Base-by-base conservation (phyloP, 2,329 filamentous ascomycete genomes). In the Sarocladium strictum region DNA sequence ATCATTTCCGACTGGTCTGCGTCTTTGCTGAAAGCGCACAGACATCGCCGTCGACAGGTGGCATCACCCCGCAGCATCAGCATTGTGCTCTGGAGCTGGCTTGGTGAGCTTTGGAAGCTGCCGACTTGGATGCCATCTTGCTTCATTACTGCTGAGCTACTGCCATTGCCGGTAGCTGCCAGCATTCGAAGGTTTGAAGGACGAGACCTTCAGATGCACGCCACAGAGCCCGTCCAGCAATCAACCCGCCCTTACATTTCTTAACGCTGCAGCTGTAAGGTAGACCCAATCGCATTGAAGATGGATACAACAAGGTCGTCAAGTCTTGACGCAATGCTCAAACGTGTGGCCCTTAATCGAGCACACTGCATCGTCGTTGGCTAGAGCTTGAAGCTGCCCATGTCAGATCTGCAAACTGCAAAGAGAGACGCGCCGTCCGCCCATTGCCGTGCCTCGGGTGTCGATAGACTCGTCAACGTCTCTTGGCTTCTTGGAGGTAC, bases 401-500 rank as follows among this genome's bases (percentile, higher is more conserved):
- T 45, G 17, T 15, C 7, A 12, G 23, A 45, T 45, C 40, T 45
- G 23, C 40, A 45, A 7, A 21, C 40, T 45, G 40, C 40, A 45
- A 41, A 23, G 17, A 45, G 40, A 9, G 10, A 26, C 17, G 40
- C 40, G 40, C 40, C 40, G 40, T 23, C 23, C 40, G 40, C 40
- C 21, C 21, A 23, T 45, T 45, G 40, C 40, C 40, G 40, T 45
- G 40, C 40, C 17, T 24, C 24, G 23, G 40, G n/a, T 15, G 24
- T 15, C 40, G 40, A 49, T 32, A 29, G 43, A 32, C 26, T 49
- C 14, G 26, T 24, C 43, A 49, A 49, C 23, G 43, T n/a, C 43
- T 49, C 43, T 49, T 49, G 43, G 43, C 43, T 32, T 29, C 17
- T 29, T 12, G n/a, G 19, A 49, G 43, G 43, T 49, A 49, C 43